These are phyloP conservation scores for Mitragyna speciosa DNA, from an alignment of 257 asterid genomes.

Conservation along the genomic window DNA sequence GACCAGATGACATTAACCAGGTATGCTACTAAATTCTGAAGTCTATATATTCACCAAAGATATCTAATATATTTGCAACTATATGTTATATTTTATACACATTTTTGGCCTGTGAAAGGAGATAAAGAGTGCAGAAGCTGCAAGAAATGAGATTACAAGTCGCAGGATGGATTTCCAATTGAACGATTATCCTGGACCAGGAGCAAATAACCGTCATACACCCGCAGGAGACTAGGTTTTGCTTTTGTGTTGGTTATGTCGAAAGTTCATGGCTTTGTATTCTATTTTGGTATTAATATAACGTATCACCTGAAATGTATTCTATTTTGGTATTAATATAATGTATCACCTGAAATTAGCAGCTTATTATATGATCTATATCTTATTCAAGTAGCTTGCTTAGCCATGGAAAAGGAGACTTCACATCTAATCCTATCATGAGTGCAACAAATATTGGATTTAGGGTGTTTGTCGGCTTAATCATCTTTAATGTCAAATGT, in stretches of 20 bases:
- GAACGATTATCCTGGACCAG: constrained; percentile 27
- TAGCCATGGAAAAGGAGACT: not conserved
- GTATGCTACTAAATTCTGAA: too few relatives aligned
- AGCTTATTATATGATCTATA: not conserved
- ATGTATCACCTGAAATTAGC: not conserved
- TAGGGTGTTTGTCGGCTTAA: not conserved
- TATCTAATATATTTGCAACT: not conserved
- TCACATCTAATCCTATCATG: not conserved
- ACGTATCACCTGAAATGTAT: not conserved
- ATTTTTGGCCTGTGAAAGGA: constrained; percentile 14
- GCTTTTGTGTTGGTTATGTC: not conserved
- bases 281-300: not conserved
- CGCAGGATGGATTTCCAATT: constrained; percentile 22
- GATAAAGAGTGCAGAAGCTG: constrained; percentile 3
- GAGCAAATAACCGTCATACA: constrained; percentile 36
- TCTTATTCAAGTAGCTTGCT: constrained; percentile 3
- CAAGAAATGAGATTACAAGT: constrained; percentile 3
- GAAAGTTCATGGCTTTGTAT: too few relatives aligned
- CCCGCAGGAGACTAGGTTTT: not conserved
- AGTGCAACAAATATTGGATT: not conserved
- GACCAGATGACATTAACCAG: constrained; percentile 8
- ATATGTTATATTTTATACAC: not conserved
- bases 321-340: not conserved
- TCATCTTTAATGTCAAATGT: not conserved
- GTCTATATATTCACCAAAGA: too few relatives aligned